A percentile compares a stretch with the other conserved stretches of the same genome.
phyloP scores from a whole-genome alignment of 2,329 filamentous ascomycete species.

The Calonectria hawksworthii region DNA sequence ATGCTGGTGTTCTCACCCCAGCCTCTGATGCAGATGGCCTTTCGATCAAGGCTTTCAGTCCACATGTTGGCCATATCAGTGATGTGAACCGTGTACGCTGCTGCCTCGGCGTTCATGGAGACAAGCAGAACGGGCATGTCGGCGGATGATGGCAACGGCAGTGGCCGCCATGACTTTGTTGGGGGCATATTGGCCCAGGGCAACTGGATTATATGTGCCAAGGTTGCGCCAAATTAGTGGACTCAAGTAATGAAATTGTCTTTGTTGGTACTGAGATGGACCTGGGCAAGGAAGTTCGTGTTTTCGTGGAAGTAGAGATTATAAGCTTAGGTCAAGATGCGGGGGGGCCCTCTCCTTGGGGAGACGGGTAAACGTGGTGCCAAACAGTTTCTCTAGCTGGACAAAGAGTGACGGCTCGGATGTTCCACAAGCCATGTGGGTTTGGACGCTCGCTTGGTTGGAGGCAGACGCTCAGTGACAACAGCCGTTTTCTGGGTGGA shows the following conservation, averaged over 20 bases:
- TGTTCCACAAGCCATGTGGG: slow-evolving; percentile 37
- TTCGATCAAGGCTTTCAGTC: slow-evolving; percentile 74
- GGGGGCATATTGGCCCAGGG: slow-evolving; percentile 46
- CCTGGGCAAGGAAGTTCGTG: background rate
- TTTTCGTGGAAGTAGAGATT: background rate
- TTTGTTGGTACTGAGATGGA: background rate
- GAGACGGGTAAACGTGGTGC: slow-evolving; percentile 12
- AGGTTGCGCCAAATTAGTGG: background rate
- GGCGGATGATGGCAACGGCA: slow-evolving; percentile 58
- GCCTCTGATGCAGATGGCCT: slow-evolving; percentile 74
- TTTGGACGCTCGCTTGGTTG: slow-evolving; percentile 21
- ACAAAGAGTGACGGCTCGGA: slow-evolving; percentile 4
- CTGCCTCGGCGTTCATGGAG: slow-evolving; percentile 67
- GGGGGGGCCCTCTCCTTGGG: background rate
- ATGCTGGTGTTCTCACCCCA: slow-evolving; percentile 77
- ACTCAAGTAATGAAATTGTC: background rate
- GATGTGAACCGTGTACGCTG: slow-evolving; percentile 75
- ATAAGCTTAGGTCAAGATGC: background rate
- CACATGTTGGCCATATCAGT: slow-evolving; percentile 83
- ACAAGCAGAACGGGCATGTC: slow-evolving; percentile 73
- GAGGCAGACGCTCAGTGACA: slow-evolving; percentile 5
- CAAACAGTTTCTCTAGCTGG: slow-evolving; percentile 19
- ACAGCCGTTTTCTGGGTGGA: slow-evolving; percentile 5
- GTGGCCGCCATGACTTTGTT: slow-evolving; percentile 60
- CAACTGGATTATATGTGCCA: background rate